Conservation (phyloP, 2,329 filamentous ascomycete species). For the Pseudopyricularia cyperi region DNA sequence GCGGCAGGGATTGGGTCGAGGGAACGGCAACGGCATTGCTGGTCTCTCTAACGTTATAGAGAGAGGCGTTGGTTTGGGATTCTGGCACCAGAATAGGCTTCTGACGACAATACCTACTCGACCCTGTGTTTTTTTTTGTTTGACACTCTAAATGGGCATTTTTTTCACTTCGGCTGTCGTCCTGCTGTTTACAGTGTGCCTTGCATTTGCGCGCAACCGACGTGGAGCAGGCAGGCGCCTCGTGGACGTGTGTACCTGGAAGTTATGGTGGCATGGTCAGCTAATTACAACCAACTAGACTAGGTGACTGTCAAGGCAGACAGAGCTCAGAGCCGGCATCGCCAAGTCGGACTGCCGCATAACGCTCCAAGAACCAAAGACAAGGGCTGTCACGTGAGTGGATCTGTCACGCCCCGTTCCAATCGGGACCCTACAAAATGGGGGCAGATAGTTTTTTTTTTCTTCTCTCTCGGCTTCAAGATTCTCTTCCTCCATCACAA, state of each 20-base stretch:
- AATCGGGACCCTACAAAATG: not conserved
- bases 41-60: constrained; percentile 2
- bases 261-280: too few species aligned
- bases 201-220: not conserved
- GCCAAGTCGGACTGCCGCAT: not conserved
- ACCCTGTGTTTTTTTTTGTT: not conserved
- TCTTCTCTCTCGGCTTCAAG: not conserved
- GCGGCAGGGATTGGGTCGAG: constrained; percentile 1
- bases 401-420: not conserved
- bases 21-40: constrained; percentile 2
- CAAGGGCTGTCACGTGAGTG: not conserved
- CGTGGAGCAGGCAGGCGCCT: not conserved
- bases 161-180: not conserved
- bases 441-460: not conserved
- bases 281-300: too few species aligned
- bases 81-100: constrained; percentile 1
- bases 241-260: too few species aligned
- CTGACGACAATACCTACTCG: not conserved
- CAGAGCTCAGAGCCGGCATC: not conserved
- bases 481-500: not conserved
- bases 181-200: not conserved
- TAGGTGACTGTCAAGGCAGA: too few species aligned
- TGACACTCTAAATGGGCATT: not conserved
- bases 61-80: constrained; percentile 2
- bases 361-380: not conserved